Base-by-base conservation (phyloP, 106 monocot genomes). In the Dendrobium nobile region DNA sequence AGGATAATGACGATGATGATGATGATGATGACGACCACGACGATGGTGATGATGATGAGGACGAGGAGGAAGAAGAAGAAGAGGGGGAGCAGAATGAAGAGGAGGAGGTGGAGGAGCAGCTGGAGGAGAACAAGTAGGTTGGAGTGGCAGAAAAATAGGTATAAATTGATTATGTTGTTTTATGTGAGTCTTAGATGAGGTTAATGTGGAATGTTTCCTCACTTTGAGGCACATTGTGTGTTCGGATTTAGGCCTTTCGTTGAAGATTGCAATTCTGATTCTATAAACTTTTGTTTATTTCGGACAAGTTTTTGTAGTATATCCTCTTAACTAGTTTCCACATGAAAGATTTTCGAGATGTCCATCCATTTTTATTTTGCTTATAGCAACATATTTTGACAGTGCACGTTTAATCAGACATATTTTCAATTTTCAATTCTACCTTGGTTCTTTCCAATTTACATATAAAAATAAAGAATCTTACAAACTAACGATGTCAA, bases 1-100 rank as follows among this genome's bases (percentile, higher is more conserved):
- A 45, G 37, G 90, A 84, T 44, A 77, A 26, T 10, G 87, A 86
- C 2, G 87, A 85, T 20, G 82, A 87, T 5, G 86, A 84, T 33
- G 68, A 37, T 15, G 68, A 70, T 0, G 33, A 33, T 13, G 70
- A 70, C 2, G 88, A 91, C 2, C 83, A 91, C 4, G 85, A 85
- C 0, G 84, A 86, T 19, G 88, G 78, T 5, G 86, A 84, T 9
- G 86, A 86, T 22, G 77, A 64, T 9, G 82, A 77, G 15, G 82
- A 67, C 0, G 33, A 40, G 20, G 67, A 67, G 11, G 67, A 67
- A 1, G 17, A 19, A 5, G 74, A 27, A 0, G 67, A 67, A 6
- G 27, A 31, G 10, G 11, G 13, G 13, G 51, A 15, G 51, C 13
- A 51, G 51, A 13, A 15, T 86, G 82, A 5, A 82, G 86, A 86